Evolutionary conservation across 2,329 filamentous ascomycete genomes (phyloP).

Genomic region (Metarhizium anisopliae): DNA sequence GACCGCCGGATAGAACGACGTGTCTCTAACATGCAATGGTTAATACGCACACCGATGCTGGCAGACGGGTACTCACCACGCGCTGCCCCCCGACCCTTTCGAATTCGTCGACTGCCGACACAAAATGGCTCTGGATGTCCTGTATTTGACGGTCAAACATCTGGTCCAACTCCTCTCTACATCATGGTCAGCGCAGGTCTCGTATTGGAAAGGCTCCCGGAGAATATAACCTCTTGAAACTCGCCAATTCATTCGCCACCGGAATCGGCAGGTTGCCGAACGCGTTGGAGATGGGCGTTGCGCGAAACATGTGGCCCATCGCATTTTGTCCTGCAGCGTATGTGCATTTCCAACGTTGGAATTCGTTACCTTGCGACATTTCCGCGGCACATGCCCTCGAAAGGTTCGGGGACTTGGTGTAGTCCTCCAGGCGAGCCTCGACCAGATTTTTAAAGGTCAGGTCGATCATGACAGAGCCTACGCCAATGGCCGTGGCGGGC

Average conservation of each 20-base stretch:
- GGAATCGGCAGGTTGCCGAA: not conserved
- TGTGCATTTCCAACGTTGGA: not conserved
- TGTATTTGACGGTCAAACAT: too few species aligned
- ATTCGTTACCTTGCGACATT: not conserved
- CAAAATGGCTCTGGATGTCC: not conserved
- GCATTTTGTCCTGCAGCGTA: not conserved
- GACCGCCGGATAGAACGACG: not conserved
- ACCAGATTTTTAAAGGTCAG: not conserved
- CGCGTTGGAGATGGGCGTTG: not conserved
- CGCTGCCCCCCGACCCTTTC: not conserved
- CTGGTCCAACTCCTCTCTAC: too few species aligned
- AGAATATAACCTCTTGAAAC: too few species aligned
- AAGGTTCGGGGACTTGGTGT: not conserved
- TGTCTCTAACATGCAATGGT: not conserved
- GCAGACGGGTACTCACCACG: not conserved
- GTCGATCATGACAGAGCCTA: not conserved
- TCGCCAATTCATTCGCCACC: not conserved
- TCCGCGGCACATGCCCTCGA: not conserved
- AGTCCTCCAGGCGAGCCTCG: not conserved
- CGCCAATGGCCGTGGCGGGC: not conserved
- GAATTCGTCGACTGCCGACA: not conserved
- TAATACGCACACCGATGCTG: not conserved
- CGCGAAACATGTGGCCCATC: not conserved
- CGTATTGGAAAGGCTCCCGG: too few species aligned
- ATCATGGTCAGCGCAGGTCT: too few species aligned